Evolutionary conservation across 345 rosid species (phyloP).

Genomic region (Gossypium turneri): DNA sequence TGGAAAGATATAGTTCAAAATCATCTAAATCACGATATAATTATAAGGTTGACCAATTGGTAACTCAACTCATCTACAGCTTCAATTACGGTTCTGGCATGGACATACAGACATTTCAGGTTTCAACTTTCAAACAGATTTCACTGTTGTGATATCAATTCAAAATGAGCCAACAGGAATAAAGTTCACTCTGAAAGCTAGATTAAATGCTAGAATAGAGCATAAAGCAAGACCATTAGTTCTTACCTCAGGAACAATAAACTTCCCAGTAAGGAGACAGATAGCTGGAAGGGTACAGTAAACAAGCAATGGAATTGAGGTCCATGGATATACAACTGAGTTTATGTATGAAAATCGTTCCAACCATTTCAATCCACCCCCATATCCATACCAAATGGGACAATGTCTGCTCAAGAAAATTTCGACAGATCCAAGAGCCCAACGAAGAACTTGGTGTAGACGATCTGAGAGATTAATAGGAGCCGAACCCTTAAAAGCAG

Average conservation of each 20-base stretch:
- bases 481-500: slow-evolving; percentile 95
- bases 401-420: slow-evolving; percentile 94
- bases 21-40: background rate
- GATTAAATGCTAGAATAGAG: background rate
- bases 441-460: slow-evolving; percentile 89
- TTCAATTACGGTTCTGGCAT: background rate
- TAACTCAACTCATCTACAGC: background rate
- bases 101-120: background rate
- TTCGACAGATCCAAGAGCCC: slow-evolving; percentile 99
- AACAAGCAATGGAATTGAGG: slow-evolving; percentile 79
- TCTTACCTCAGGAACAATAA: slow-evolving; percentile 94
- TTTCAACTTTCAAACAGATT: slow-evolving; percentile 2
- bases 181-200: background rate
- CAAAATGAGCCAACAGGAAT: background rate
- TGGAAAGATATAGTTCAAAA: background rate
- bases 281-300: slow-evolving; percentile 92
- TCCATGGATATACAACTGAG: slow-evolving; percentile 93
- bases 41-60: background rate
- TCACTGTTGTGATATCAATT: background rate
- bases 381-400: slow-evolving; percentile 97
- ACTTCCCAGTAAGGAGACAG: slow-evolving; percentile 88
- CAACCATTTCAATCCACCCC: slow-evolving; percentile 93
- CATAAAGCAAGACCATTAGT: background rate
- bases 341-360: slow-evolving; percentile 92
- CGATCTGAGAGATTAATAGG: slow-evolving; percentile 96